Conservation (phyloP, 1,139 yeast species). For the Kodamaea anthophila region DNA sequence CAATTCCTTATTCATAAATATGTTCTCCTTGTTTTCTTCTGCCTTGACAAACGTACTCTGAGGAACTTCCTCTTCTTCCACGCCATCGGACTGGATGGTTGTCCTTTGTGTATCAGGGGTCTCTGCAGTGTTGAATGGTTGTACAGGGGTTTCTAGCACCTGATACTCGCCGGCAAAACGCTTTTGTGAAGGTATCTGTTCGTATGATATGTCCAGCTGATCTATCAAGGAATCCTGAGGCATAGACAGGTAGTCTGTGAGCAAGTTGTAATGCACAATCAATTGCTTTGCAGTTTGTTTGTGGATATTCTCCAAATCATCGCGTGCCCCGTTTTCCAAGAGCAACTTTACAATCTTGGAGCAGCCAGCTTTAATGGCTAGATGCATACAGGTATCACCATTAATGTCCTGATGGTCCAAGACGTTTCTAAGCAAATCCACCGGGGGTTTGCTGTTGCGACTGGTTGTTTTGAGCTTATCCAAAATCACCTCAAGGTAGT, state of each 20-base stretch:
- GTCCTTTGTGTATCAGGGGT: slow-evolving; percentile 47
- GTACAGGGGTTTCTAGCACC: slow-evolving; percentile 36
- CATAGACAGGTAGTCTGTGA: slow-evolving; percentile 12
- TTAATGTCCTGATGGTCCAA: slow-evolving; percentile 63
- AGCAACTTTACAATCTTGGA: slow-evolving; percentile 33
- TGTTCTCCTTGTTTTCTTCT: slow-evolving; percentile 41
- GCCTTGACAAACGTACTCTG: slow-evolving; percentile 12
- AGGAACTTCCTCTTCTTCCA: slow-evolving; percentile 19
- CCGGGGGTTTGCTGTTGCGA: slow-evolving; percentile 17
- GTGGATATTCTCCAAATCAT: slow-evolving; percentile 36
- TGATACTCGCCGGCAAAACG: slow-evolving; percentile 5
- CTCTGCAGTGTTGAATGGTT: slow-evolving; percentile 21
- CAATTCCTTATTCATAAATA: slow-evolving; percentile 26
- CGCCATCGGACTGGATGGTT: slow-evolving; percentile 39
- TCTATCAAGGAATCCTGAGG: slow-evolving; percentile 4
- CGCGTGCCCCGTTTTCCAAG: slow-evolving; percentile 42
- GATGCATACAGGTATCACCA: slow-evolving; percentile 65
- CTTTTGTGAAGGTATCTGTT: neutral
- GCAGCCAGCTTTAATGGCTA: slow-evolving; percentile 47
- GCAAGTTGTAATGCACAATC: slow-evolving; percentile 23
- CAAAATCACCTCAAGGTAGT: slow-evolving; percentile 32
- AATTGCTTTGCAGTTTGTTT: slow-evolving; percentile 34
- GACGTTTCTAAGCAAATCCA: slow-evolving; percentile 52
- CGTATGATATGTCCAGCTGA: slow-evolving; percentile 1
- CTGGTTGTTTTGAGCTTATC: slow-evolving; percentile 25